Percentiles rank a stretch among this genome's conserved stretches.
These are phyloP conservation scores for Cystobasidium onofrii DNA, from an alignment of 768 basidiomycete genomes.

Conservation along the genomic window DNA sequence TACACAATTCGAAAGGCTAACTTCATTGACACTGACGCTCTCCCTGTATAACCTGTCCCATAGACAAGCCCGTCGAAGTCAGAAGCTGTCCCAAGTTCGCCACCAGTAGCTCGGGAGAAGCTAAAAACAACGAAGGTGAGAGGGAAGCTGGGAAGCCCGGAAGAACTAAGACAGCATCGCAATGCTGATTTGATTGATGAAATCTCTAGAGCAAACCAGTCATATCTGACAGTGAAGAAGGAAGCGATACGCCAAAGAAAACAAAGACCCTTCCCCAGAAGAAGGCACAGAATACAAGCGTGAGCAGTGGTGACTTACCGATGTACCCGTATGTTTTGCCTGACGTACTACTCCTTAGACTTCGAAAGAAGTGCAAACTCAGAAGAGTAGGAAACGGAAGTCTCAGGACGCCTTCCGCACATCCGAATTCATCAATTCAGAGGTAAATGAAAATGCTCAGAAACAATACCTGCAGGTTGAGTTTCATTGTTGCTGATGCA, in stretches of 20 bases:
- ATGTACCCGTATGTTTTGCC: too few relatives aligned
- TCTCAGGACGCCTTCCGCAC: background rate
- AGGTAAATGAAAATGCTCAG: too few relatives aligned
- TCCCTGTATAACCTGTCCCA: background rate
- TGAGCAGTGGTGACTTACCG: too few relatives aligned
- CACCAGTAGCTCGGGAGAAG: background rate
- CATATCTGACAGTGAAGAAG: constrained; percentile 1
- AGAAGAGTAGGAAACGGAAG: background rate
- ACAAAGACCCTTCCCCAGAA: background rate
- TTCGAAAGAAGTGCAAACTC: background rate
- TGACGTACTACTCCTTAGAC: too few relatives aligned
- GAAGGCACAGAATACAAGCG: background rate
- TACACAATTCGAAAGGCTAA: background rate
- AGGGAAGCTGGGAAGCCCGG: background rate
- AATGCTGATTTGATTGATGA: background rate
- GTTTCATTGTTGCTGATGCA: background rate
- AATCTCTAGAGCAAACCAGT: background rate
- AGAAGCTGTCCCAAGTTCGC: background rate
- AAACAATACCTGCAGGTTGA: too few relatives aligned
- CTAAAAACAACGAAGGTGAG: background rate
- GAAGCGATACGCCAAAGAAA: background rate
- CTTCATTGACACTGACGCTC: too few relatives aligned
- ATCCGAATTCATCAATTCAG: constrained; percentile 23
- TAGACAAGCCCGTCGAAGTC: background rate
- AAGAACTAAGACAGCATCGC: background rate